These are phyloP conservation scores for Truncatella angustata DNA, from an alignment of 2,329 filamentous ascomycete species.

Conservation along the genomic window DNA sequence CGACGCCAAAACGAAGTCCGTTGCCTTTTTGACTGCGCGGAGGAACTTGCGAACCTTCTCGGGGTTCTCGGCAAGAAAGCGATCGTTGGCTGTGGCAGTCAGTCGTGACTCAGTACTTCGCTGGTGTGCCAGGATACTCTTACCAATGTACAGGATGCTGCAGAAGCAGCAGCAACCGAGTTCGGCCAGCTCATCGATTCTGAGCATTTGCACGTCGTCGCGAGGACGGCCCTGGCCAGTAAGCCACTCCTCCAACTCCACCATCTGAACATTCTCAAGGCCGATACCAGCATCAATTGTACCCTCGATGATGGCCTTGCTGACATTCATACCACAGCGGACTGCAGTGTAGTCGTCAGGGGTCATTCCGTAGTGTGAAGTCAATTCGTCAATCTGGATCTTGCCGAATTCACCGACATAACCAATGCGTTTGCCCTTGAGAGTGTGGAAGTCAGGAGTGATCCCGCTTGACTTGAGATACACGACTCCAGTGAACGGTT, in stretches of 20 bases:
- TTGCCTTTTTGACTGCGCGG: conserved; percentile 71
- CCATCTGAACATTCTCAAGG: conserved; percentile 81
- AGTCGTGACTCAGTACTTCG: neutral
- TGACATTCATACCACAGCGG: conserved; percentile 79
- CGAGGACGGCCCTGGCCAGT: conserved; percentile 58
- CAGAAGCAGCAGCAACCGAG: conserved; percentile 84
- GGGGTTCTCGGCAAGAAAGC: conserved; percentile 64
- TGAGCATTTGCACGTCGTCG: conserved; percentile 73
- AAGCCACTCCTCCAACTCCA: conserved; percentile 77
- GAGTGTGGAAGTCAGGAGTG: conserved; percentile 70
- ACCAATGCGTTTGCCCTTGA: conserved; percentile 75
- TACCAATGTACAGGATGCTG: conserved; percentile 73
- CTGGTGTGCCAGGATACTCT: neutral
- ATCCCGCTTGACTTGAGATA: conserved; percentile 75
- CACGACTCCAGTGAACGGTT: conserved; percentile 77
- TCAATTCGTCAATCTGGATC: conserved; percentile 81
- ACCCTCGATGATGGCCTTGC: conserved; percentile 71
- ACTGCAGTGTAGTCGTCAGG: conserved; percentile 72
- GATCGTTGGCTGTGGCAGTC: conserved; percentile 51
- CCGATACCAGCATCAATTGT: conserved; percentile 73
- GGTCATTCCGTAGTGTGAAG: conserved; percentile 73
- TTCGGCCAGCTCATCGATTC: conserved; percentile 77
- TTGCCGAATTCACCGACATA: conserved; percentile 81
- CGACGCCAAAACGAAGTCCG: conserved; percentile 65
- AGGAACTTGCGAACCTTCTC: conserved; percentile 67